Base-by-base conservation (phyloP, 2,329 filamentous ascomycete species). In the Ceratocystis ficicola region DNA sequence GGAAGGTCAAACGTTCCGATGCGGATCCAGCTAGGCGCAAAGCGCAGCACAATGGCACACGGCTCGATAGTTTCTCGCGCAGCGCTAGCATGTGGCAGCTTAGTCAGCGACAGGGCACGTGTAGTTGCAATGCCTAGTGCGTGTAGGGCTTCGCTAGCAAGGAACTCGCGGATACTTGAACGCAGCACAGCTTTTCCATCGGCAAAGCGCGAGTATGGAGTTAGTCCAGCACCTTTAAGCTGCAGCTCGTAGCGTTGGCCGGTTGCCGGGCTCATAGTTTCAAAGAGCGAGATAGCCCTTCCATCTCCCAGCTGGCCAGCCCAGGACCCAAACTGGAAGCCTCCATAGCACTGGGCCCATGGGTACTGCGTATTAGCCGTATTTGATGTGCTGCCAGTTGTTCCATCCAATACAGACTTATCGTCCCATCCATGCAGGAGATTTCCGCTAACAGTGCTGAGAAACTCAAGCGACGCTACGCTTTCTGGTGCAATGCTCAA, bases 311-410 rank as follows among this genome's bases (percentile, higher is more conserved):
- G 83, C 75, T 99, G 94, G 5, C 94, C 92, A 2, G 94, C 94
- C 93, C 93, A 99, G 70, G 88, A 85, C 5, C 94, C 94, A 73
- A 86, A 85, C 72, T 86, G 81, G 72, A 82, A 85, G 66, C 93
- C 93, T 66, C 94, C 94, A 74, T 99, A 99, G 77, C 94, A 97
- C 76, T 99, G 94, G 41, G 94, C 92, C 94, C 94, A 99, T 0
- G 94, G 93, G 74, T 99, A 99, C 28, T 36, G 55, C 6, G 10
- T 59, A 15, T 52, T 52, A 12, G 48, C 7, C 25, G 48, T 30
- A 30, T 15, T 10, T 57, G 52, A 7, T 12, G 52, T 28, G 52
- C 52, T 32, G 55, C 94, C 85, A 5, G 63, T 46, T 22, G 88
- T 87, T 67, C 84, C 77, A 41, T 41, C 12, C 5, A 41, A 41